phyloP scores from a whole-genome alignment of 225 moss, liverwort and hornwort species.

The Pseudisothecium myosuroides region DNA sequence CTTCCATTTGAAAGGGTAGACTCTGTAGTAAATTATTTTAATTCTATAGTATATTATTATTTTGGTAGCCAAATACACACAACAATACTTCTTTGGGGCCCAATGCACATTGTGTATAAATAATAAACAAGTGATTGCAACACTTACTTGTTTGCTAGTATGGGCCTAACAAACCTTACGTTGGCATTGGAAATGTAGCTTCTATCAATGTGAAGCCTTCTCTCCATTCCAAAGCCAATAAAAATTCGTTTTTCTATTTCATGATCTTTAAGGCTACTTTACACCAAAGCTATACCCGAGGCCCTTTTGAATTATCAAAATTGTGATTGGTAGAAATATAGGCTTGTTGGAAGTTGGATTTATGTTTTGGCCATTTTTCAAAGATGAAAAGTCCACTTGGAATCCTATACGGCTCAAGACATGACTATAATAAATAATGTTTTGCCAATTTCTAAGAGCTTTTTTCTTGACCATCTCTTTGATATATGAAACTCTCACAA shows the following conservation, averaged over 20 bases:
- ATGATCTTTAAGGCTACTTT: background rate
- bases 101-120: background rate
- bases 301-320: too few species aligned
- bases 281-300: too few species aligned
- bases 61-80: background rate
- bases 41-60: background rate
- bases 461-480: background rate
- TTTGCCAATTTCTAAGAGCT: background rate
- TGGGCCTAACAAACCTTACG: background rate
- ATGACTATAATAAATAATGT: too few species aligned
- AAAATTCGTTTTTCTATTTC: background rate
- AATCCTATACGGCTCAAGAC: too few species aligned
- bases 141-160: background rate
- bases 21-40: background rate
- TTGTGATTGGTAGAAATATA: background rate
- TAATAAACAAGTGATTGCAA: background rate
- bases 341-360: background rate
- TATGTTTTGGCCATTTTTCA: background rate
- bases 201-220: background rate
- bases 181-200: background rate
- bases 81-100: fast-evolving
- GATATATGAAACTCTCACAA: background rate
- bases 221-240: background rate
- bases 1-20: background rate
- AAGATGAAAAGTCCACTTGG: background rate